Percentiles rank a stretch among this genome's conserved stretches.
These are phyloP conservation scores for Rosa lucieae DNA, from an alignment of 306 rosid genomes.

Conservation along the genomic window DNA sequence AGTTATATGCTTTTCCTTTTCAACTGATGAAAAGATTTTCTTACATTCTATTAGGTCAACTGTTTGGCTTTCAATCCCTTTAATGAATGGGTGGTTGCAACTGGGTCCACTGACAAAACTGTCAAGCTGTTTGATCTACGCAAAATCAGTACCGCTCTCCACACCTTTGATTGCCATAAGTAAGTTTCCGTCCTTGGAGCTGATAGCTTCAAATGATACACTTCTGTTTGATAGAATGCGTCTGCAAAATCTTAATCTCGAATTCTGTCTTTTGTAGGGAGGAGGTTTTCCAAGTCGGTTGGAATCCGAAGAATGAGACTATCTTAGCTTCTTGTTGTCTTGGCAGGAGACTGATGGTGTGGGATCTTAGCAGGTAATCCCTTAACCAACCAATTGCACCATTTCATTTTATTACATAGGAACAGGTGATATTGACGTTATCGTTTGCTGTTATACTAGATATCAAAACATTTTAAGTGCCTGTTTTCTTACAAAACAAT, in stretches of 20 bases:
- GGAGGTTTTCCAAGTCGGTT: conserved; percentile 98
- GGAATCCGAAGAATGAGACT: conserved; percentile 97
- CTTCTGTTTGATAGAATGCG: background rate
- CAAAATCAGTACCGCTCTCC: conserved; percentile 70
- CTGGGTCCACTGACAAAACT: conserved; percentile 98
- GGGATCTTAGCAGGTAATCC: conserved; percentile 98
- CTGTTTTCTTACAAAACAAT: background rate
- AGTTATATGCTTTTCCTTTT: background rate
- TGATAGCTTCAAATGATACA: conserved; percentile 13
- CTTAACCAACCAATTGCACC: conserved; percentile 18
- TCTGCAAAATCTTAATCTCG: background rate
- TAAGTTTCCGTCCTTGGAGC: conserved; percentile 37
- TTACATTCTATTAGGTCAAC: conserved; percentile 57
- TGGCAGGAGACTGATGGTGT: conserved; percentile 98
- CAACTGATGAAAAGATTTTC: conserved; percentile 15
- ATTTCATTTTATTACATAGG: background rate
- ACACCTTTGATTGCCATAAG: conserved; percentile 95
- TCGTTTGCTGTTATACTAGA: background rate
- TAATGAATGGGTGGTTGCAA: conserved; percentile 97
- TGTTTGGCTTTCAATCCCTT: conserved; percentile 98
- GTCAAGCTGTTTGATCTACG: conserved; percentile 94
- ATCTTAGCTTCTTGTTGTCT: conserved; percentile 96
- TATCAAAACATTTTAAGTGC: background rate
- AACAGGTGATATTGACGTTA: background rate
- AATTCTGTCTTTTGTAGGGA: conserved; percentile 48